Evolutionary conservation across 2,329 filamentous ascomycete genomes (phyloP).

Genomic region (Fusarium austroafricanum): DNA sequence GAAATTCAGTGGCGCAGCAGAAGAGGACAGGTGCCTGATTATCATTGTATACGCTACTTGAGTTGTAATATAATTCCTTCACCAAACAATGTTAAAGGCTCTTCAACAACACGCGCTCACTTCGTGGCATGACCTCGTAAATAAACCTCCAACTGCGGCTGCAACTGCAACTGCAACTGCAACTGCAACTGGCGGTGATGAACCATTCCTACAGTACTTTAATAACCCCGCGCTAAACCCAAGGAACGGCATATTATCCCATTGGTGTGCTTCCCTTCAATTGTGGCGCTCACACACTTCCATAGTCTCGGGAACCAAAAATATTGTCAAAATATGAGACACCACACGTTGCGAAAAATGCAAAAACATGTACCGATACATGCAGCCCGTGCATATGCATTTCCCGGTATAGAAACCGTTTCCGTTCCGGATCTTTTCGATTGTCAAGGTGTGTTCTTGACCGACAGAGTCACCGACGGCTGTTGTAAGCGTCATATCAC

Average conservation of each 20-base stretch:
- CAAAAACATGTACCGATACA: neutral
- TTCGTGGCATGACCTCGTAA: constrained; percentile 18
- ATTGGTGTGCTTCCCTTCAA: constrained; percentile 1
- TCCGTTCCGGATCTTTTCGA: constrained; percentile 9
- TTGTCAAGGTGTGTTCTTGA: constrained; percentile 4
- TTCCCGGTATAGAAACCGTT: constrained; percentile 3
- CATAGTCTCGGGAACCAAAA: constrained; percentile 12
- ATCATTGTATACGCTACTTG: neutral
- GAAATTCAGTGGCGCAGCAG: constrained; percentile 25
- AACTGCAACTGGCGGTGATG: constrained; percentile 31
- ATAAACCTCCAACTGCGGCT: neutral
- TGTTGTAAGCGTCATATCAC: constrained; percentile 25
- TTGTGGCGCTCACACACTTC: constrained; percentile 16
- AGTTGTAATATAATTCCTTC: neutral
- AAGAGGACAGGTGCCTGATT: neutral
- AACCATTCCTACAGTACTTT: neutral
- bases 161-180: too few species aligned
- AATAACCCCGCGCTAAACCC: constrained; percentile 33
- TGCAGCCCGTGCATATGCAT: constrained; percentile 1
- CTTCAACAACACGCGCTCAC: neutral
- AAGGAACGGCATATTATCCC: constrained; percentile 21
- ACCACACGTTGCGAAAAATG: constrained; percentile 1
- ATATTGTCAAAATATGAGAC: neutral
- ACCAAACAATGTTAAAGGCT: neutral
- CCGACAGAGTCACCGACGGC: constrained; percentile 28